Conservation (phyloP, 1,139 yeast genomes). For the Lodderomyces orthopsilosis region DNA sequence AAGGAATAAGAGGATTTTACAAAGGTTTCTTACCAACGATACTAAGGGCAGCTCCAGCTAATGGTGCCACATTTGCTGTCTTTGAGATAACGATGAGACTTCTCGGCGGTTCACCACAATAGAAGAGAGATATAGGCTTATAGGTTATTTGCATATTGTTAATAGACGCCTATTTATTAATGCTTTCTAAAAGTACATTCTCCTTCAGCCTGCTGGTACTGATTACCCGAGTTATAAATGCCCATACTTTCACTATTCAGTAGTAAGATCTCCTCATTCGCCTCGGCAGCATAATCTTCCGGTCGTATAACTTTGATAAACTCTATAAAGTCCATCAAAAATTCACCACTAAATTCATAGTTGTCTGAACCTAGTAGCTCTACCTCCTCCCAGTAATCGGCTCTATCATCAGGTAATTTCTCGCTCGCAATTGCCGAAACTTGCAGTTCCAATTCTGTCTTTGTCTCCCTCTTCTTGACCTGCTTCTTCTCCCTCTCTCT, state of each 20-base stretch:
- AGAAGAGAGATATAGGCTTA: not conserved
- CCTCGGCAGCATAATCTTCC: slow-evolving; percentile 31
- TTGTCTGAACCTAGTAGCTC: slow-evolving; percentile 52
- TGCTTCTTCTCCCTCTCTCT: slow-evolving; percentile 29
- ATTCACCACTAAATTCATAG: slow-evolving; percentile 54
- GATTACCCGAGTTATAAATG: not conserved
- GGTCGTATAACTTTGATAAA: slow-evolving; percentile 44
- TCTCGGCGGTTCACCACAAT: slow-evolving; percentile 5
- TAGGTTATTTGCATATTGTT: not conserved
- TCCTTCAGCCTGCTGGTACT: not conserved
- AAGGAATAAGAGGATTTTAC: slow-evolving; percentile 75
- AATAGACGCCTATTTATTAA: slow-evolving; percentile 1
- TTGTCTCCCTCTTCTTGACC: slow-evolving; percentile 6
- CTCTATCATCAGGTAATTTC: slow-evolving; percentile 9
- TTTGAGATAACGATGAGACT: slow-evolving; percentile 84
- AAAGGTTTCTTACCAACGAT: slow-evolving; percentile 89
- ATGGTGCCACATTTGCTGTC: slow-evolving; percentile 92
- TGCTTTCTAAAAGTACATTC: slow-evolving; percentile 1
- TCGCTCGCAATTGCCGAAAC: slow-evolving; percentile 15
- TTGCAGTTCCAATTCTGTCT: slow-evolving; percentile 20
- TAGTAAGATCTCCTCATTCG: slow-evolving; percentile 6
- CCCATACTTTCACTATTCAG: slow-evolving; percentile 1
- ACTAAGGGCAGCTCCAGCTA: slow-evolving; percentile 94
- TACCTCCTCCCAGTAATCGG: slow-evolving; percentile 23
- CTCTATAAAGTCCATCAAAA: slow-evolving; percentile 47